Percentiles rank a stretch among this genome's conserved stretches.
These are phyloP conservation scores for Crithidia brevicula DNA, from an alignment of 208 protist genomes.

Conservation along the genomic window DNA sequence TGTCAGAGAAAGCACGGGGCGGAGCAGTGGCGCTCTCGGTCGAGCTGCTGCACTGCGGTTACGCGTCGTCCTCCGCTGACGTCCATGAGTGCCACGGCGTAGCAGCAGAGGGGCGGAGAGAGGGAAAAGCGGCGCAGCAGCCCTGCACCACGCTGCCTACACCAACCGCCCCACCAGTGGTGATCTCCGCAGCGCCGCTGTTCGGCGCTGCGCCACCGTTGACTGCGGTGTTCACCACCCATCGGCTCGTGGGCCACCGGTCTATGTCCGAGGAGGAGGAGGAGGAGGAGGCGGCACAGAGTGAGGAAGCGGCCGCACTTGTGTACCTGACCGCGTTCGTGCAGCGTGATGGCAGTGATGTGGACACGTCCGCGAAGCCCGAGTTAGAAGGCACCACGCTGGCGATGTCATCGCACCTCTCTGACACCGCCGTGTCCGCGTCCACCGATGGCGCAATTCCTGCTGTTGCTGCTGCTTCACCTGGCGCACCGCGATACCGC, in stretches of 20 bases:
- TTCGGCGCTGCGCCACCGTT: neutral
- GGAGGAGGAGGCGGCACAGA: neutral
- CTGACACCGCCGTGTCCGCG: constrained; percentile 6
- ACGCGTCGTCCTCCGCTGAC: neutral
- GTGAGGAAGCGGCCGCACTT: neutral
- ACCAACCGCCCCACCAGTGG: constrained; percentile 21
- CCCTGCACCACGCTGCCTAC: too few species aligned
- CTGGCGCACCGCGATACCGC: neutral
- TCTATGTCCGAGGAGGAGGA: neutral
- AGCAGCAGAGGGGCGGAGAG: neutral
- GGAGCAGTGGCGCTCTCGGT: neutral
- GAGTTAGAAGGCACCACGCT: constrained; percentile 11
- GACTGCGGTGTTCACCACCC: constrained; percentile 18
- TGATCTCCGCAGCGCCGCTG: constrained; percentile 13
- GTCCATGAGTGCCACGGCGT: too few species aligned
- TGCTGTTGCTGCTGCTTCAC: neutral
- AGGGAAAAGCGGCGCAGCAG: neutral
- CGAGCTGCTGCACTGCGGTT: constrained; percentile 22
- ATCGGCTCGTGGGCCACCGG: constrained; percentile 7
- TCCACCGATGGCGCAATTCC: constrained; percentile 9
- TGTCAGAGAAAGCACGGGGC: neutral
- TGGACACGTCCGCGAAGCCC: neutral
- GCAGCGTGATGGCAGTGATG: neutral
- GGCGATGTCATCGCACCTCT: constrained; percentile 9
- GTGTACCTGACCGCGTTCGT: constrained; percentile 8